Percentiles rank a stretch among this genome's conserved stretches.
These are phyloP conservation scores for Chaetomium fimeti DNA, from an alignment of 495 filamentous ascomycete species.

Conservation along the genomic window DNA sequence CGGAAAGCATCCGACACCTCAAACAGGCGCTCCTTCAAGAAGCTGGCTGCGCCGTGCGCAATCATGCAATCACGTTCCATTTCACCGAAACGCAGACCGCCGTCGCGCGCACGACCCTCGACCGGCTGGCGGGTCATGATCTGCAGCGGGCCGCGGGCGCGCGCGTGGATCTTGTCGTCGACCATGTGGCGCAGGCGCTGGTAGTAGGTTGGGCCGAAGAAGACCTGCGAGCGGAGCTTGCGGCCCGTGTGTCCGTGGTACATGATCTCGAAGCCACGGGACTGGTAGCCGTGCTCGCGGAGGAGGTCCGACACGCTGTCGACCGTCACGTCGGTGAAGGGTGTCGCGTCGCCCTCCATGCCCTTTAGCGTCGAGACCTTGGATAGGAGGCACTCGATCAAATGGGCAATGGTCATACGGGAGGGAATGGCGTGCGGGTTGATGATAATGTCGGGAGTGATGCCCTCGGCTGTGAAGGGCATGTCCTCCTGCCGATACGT, in stretches of 20 bases:
- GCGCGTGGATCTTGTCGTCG: slow-evolving; percentile 99
- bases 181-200: slow-evolving; percentile 99
- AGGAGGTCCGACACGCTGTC: slow-evolving; percentile 87
- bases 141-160: slow-evolving; percentile 91
- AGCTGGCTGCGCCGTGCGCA: slow-evolving; percentile 90
- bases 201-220: slow-evolving; percentile 98
- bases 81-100: slow-evolving; percentile 98
- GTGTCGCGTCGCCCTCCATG: slow-evolving; percentile 93
- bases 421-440: slow-evolving; percentile 99
- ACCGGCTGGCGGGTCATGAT: slow-evolving; percentile 98
- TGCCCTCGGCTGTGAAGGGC: slow-evolving; percentile 91
- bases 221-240: slow-evolving; percentile 90
- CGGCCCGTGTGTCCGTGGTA: slow-evolving; percentile 95
- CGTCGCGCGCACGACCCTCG: slow-evolving; percentile 94
- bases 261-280: slow-evolving; percentile 96
- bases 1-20: slow-evolving; percentile 98
- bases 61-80: slow-evolving; percentile 99
- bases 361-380: slow-evolving; percentile 91
- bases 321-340: slow-evolving; percentile 97
- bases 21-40: slow-evolving; percentile 96
- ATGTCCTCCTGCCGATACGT: slow-evolving; percentile 97
- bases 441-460: slow-evolving; percentile 95
- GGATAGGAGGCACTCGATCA: slow-evolving; percentile 96
- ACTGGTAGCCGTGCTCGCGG: slow-evolving; percentile 91
- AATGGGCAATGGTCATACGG: slow-evolving; percentile 99